Evolutionary conservation across 2,329 filamentous ascomycete genomes (phyloP).

Genomic region (Pestalotiopsis sp.): DNA sequence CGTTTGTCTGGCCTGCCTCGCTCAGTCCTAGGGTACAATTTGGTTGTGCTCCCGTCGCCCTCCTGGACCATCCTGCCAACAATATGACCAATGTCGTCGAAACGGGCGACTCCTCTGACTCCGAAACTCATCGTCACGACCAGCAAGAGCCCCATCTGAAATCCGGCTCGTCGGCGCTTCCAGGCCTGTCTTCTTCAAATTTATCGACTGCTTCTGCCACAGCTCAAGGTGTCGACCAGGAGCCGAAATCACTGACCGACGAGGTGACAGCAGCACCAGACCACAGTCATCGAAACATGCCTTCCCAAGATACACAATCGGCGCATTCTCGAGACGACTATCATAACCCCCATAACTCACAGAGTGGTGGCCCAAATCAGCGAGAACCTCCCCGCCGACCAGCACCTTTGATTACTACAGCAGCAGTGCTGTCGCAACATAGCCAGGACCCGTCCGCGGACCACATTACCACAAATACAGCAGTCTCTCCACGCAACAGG

Average conservation of each 20-base stretch:
- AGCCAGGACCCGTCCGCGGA: not conserved
- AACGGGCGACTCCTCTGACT: not conserved
- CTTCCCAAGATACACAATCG: conserved; percentile 7
- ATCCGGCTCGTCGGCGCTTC: not conserved
- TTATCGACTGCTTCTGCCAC: not conserved
- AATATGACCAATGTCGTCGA: conserved; percentile 5
- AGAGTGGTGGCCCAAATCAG: not conserved
- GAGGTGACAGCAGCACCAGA: conserved; percentile 11
- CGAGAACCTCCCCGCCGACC: conserved; percentile 14
- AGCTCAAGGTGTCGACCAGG: not conserved
- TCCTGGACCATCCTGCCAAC: not conserved
- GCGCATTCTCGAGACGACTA: not conserved
- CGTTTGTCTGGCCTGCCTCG: conserved; percentile 4
- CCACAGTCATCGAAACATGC: not conserved
- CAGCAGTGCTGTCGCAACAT: conserved; percentile 17
- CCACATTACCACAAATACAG: not conserved
- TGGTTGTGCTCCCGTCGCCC: not conserved
- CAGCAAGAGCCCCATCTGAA: not conserved
- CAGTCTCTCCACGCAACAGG: conserved; percentile 38
- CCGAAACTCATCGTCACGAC: not conserved
- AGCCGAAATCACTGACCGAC: not conserved
- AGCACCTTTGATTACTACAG: conserved; percentile 8
- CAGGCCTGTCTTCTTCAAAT: not conserved
- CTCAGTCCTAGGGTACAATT: not conserved
- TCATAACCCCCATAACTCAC: conserved; percentile 8